Percentiles rank a stretch among this genome's conserved stretches.
These are phyloP conservation scores for Citrus glauca DNA, from an alignment of 345 rosid genomes.

Conservation along the genomic window DNA sequence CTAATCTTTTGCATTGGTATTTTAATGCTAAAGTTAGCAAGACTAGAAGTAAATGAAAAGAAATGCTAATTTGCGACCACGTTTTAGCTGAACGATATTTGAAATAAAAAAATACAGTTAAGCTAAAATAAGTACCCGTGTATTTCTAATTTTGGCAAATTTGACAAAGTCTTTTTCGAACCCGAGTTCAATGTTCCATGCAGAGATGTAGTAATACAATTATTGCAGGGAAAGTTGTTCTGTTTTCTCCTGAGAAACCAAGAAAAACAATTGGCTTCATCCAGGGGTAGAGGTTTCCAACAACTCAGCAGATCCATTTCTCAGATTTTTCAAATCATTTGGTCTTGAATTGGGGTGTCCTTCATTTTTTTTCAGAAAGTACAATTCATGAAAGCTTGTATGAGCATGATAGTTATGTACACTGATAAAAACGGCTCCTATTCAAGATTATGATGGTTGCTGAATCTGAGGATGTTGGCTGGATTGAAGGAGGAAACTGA, in stretches of 20 bases:
- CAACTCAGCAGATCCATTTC: neutral
- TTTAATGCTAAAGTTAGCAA: neutral
- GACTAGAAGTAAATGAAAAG: neutral
- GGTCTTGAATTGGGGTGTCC: neutral
- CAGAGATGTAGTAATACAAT: conserved; percentile 11
- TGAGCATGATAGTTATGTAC: neutral
- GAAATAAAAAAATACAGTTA: neutral
- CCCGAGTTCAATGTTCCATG: conserved; percentile 7
- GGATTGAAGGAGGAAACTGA: conserved; percentile 16
- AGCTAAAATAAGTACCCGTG: conserved; percentile 1
- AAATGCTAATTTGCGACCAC: neutral
- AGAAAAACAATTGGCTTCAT: conserved; percentile 2
- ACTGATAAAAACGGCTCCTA: neutral
- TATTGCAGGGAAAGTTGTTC: neutral
- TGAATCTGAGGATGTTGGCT: conserved; percentile 14
- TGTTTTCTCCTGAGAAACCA: conserved; percentile 14
- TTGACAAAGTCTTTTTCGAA: conserved; percentile 19
- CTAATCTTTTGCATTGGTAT: no score
- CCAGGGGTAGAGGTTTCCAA: conserved; percentile 10
- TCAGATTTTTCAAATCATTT: neutral
- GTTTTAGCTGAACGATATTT: neutral
- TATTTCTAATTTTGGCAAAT: conserved; percentile 13
- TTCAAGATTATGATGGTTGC: conserved; percentile 34
- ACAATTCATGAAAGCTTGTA: neutral
- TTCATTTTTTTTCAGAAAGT: neutral